phyloP scores from a whole-genome alignment of 495 filamentous ascomycete genomes.

The Pseudoneurospora amorphoporcata region DNA sequence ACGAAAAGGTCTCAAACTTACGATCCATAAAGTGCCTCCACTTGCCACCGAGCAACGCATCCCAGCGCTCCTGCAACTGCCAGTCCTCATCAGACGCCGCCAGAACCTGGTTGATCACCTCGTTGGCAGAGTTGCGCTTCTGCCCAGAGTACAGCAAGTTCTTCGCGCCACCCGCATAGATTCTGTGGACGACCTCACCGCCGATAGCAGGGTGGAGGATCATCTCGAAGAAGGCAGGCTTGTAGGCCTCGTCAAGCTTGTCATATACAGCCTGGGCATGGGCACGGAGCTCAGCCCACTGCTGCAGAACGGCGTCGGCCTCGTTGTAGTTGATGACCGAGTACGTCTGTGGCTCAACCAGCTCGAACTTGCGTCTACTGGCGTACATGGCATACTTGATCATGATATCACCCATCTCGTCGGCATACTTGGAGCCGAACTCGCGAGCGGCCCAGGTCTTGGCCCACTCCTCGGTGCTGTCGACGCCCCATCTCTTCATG shows the following conservation, averaged over 20 bases:
- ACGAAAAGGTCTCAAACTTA: constrained; percentile 14
- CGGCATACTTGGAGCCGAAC: constrained; percentile 42
- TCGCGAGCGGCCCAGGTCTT: constrained; percentile 47
- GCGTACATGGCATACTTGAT: constrained; percentile 53
- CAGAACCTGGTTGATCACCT: constrained; percentile 47
- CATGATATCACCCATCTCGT: constrained; percentile 44
- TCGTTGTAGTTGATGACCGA: constrained; percentile 62
- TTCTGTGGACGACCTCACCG: constrained; percentile 48
- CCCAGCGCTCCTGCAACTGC: constrained; percentile 50
- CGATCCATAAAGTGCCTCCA: constrained; percentile 66
- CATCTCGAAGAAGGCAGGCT: constrained; percentile 59
- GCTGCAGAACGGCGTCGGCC: constrained; percentile 50
- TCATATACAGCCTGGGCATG: constrained; percentile 48
- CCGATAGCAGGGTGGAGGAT: constrained; percentile 57
- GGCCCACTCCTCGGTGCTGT: constrained; percentile 47
- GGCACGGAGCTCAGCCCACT: constrained; percentile 48
- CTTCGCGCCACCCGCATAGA: constrained; percentile 49
- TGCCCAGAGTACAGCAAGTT: constrained; percentile 56
- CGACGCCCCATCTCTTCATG: constrained; percentile 40
- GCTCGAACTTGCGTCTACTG: constrained; percentile 57
- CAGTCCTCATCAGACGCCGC: constrained; percentile 51
- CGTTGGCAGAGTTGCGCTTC: constrained; percentile 56
- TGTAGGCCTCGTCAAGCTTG: constrained; percentile 32
- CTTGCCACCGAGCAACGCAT: constrained; percentile 54
- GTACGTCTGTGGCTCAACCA: constrained; percentile 53